Conservation (phyloP, 2,329 filamentous ascomycete genomes). For the Neopestalotiopsis rosae region DNA sequence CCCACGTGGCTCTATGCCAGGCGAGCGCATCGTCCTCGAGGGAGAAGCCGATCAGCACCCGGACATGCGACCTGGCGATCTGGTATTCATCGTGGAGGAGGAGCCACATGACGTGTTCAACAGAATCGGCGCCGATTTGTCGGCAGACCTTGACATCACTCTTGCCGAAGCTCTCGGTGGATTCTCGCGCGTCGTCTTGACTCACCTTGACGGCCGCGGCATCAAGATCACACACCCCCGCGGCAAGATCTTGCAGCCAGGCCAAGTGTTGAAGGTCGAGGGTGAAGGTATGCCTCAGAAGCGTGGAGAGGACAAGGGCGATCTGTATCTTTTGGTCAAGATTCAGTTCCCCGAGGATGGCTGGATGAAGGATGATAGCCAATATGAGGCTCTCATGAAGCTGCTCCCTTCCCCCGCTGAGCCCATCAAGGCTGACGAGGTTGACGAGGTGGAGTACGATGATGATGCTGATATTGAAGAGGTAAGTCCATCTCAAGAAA, state of each 20-base stretch:
- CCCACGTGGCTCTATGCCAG: slow-evolving; percentile 82
- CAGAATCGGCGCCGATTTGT: slow-evolving; percentile 83
- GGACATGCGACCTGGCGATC: slow-evolving; percentile 88
- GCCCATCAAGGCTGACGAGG: slow-evolving; percentile 71
- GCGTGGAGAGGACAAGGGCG: slow-evolving; percentile 80
- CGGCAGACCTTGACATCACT: slow-evolving; percentile 79
- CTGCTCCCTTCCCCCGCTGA: slow-evolving; percentile 72
- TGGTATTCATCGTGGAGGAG: slow-evolving; percentile 87
- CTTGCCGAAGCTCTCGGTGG: slow-evolving; percentile 85
- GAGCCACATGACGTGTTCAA: slow-evolving; percentile 81
- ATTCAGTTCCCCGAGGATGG: slow-evolving; percentile 88
- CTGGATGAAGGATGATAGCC: slow-evolving; percentile 71
- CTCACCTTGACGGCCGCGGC: slow-evolving; percentile 91
- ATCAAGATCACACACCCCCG: slow-evolving; percentile 81
- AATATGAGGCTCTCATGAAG: slow-evolving; percentile 73
- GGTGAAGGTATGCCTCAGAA: slow-evolving; percentile 97
- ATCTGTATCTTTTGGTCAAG: slow-evolving; percentile 85
- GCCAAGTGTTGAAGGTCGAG: slow-evolving; percentile 81
- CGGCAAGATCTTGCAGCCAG: slow-evolving; percentile 82
- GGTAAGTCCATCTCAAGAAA: slow-evolving; percentile 46
- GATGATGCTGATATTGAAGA: slow-evolving; percentile 83
- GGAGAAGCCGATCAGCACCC: slow-evolving; percentile 94
- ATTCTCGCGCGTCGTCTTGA: slow-evolving; percentile 88
- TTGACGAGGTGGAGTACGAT: slow-evolving; percentile 89
- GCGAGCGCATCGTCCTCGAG: slow-evolving; percentile 87